Evolutionary conservation across 2,329 filamentous ascomycete species (phyloP).

Genomic region (Ceratocystis albifundus): DNA sequence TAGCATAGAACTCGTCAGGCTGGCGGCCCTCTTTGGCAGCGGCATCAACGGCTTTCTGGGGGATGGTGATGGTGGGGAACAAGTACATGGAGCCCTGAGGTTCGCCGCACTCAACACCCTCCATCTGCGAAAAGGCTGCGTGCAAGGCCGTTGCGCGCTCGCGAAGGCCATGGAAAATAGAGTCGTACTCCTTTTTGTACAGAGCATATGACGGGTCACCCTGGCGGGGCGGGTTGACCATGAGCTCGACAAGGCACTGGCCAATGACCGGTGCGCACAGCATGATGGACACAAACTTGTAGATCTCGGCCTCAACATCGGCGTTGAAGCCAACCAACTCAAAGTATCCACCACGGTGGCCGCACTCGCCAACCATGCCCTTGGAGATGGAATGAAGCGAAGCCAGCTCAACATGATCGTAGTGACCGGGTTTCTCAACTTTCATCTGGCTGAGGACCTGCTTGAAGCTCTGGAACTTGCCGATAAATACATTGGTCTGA

Average conservation of each 20-base stretch:
- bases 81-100: slow-evolving; percentile 98
- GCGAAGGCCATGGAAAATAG: slow-evolving; percentile 66
- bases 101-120: slow-evolving; percentile 80
- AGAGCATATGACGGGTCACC: slow-evolving; percentile 76
- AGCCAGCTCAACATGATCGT: slow-evolving; percentile 75
- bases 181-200: slow-evolving; percentile 75
- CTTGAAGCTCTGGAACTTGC: slow-evolving; percentile 94
- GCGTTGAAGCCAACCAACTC: slow-evolving; percentile 84
- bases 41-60: slow-evolving; percentile 62
- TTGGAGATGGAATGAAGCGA: slow-evolving; percentile 92
- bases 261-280: slow-evolving; percentile 91
- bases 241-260: slow-evolving; percentile 91
- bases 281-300: slow-evolving; percentile 97
- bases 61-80: slow-evolving; percentile 83
- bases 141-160: slow-evolving; percentile 75
- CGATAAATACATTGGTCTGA: slow-evolving; percentile 95
- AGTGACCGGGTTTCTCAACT: slow-evolving; percentile 59
- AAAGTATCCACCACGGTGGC: slow-evolving; percentile 94
- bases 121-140: slow-evolving; percentile 85
- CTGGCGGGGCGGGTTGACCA: slow-evolving; percentile 85
- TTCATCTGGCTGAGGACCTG: slow-evolving; percentile 72
- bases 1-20: slow-evolving; percentile 88
- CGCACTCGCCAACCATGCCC: slow-evolving; percentile 98
- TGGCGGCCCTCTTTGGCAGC: slow-evolving; percentile 61
- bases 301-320: slow-evolving; percentile 81